Percentiles rank a stretch among this genome's conserved stretches.
Evolutionary conservation across 192 early-diverging fungal species (phyloP).

Genomic region (Linnemannia elongata): DNA sequence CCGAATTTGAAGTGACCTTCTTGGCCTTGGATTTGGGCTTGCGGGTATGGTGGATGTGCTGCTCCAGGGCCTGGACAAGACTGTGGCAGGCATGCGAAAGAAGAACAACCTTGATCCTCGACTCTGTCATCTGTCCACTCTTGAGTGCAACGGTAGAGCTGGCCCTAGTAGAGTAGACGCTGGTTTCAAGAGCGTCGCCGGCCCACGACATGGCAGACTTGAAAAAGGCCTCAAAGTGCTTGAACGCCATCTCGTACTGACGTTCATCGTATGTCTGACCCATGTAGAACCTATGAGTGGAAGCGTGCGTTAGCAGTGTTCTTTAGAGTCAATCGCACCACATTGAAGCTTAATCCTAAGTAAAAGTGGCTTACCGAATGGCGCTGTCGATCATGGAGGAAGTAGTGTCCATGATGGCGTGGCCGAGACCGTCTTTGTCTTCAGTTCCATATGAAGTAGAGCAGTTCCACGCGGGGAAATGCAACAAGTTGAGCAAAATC

Average conservation of each 20-base stretch:
- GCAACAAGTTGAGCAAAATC: constrained; percentile 20
- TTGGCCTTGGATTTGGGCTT: constrained; percentile 1
- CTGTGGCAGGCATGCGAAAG: constrained; percentile 32
- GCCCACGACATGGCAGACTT: constrained; percentile 3
- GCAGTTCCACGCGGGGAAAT: constrained; percentile 38
- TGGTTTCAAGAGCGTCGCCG: constrained; percentile 1
- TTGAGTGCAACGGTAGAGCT: background rate
- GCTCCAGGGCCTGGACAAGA: constrained; percentile 30
- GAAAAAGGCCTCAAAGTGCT: constrained; percentile 26
- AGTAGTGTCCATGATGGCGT: constrained; percentile 27
- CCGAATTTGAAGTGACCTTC: constrained; percentile 21
- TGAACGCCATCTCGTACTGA: constrained; percentile 16
- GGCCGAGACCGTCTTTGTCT: constrained; percentile 26
- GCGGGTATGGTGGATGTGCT: constrained; percentile 8
- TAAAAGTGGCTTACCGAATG: constrained; percentile 4
- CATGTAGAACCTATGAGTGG: constrained; percentile 25
- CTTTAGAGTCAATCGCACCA: background rate
- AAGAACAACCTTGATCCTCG: constrained; percentile 18
- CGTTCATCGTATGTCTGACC: constrained; percentile 16
- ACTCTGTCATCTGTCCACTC: constrained; percentile 9
- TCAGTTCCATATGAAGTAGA: constrained; percentile 20
- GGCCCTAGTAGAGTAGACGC: background rate
- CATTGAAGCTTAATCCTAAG: background rate
- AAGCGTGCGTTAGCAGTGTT: background rate
- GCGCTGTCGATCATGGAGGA: constrained; percentile 23